Base-by-base conservation (phyloP, 2,329 filamentous ascomycete species). In the Penicillium sp. region DNA sequence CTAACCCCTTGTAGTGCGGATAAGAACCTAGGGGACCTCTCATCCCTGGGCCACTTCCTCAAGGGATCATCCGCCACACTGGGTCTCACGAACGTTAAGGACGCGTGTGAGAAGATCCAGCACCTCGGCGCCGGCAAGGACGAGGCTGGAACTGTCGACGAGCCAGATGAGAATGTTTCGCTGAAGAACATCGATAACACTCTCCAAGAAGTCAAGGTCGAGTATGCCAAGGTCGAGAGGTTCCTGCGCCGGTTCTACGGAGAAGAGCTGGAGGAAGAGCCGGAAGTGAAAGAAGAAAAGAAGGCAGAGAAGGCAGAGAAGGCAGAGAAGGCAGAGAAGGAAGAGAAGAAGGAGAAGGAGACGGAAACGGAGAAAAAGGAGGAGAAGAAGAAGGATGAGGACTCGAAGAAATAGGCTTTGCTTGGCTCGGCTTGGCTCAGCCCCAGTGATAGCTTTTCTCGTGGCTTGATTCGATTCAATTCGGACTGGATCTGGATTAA, bases 1-100 rank as follows among this genome's bases (percentile, higher is more conserved):
- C 52, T 52, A 34, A 56, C 24, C 13, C 23, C 9, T 21, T 46
- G 46, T 46, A 96, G 91, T 59, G 73, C 84, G 60, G 71, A 81
- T 2, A 80, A 83, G 66, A 80, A 96, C 53, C 84, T 97, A 51
- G 73, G 77, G n/a, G 78, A 85, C 60, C 84, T 97, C 30, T 96
- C 91, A 27, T 81, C 84, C 46, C 85, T 96, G 26, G 94, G 94
- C 34, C 94, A 99, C 76, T 99, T 96, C 77, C 82, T 99, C 62
- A 99, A 99, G 77, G 94, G 94, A 54, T 97, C 93, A 6, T 97
- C 93, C 7, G 93, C 94, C 32, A 97, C 94, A 3, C 83, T 99
- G 47, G 94, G 94, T 39, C 83, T 97, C 49, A 87, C 84, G 65
- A 95, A 95, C 73, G 88, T 99, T 65, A 90, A 91, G 71, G 91